These are phyloP conservation scores for Penicillium coffeae DNA, from an alignment of 495 filamentous ascomycete species.

Conservation along the genomic window DNA sequence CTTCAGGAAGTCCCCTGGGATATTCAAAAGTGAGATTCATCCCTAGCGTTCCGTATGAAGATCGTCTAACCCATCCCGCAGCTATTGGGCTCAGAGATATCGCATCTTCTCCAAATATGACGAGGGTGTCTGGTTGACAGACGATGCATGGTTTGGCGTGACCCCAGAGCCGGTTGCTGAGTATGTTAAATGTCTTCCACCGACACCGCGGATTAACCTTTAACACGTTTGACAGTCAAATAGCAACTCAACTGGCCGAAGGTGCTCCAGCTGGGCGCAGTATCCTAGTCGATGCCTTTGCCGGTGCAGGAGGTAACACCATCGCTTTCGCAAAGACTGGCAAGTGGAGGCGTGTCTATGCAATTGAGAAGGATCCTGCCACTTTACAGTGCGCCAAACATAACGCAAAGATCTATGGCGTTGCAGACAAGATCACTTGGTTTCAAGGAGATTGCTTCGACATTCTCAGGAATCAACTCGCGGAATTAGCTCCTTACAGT, in stretches of 20 bases:
- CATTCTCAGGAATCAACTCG: constrained; percentile 47
- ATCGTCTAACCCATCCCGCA: constrained; percentile 28
- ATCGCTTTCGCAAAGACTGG: constrained; percentile 83
- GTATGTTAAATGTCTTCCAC: constrained; percentile 39
- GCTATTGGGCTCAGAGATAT: constrained; percentile 86
- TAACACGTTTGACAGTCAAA: constrained; percentile 52
- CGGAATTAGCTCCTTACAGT: constrained; percentile 49
- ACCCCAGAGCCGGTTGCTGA: constrained; percentile 87
- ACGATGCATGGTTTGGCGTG: constrained; percentile 92
- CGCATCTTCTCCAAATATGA: constrained; percentile 79
- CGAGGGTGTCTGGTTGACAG: constrained; percentile 83
- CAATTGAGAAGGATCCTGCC: constrained; percentile 75
- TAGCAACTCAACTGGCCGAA: constrained; percentile 67
- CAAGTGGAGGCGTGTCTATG: constrained; percentile 76
- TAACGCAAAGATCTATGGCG: constrained; percentile 86
- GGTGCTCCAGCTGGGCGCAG: constrained; percentile 48
- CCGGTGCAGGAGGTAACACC: constrained; percentile 88
- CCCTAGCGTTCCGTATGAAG: not conserved
- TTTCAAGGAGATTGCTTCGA: constrained; percentile 79
- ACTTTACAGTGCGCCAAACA: constrained; percentile 85
- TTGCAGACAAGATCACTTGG: constrained; percentile 74
- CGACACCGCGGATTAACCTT: not conserved
- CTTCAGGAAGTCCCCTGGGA: constrained; percentile 66
- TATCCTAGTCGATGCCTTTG: constrained; percentile 80
- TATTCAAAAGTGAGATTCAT: constrained; percentile 62